Evolutionary conservation across 345 rosid species (phyloP).

Genomic region (Aegle marmelos): DNA sequence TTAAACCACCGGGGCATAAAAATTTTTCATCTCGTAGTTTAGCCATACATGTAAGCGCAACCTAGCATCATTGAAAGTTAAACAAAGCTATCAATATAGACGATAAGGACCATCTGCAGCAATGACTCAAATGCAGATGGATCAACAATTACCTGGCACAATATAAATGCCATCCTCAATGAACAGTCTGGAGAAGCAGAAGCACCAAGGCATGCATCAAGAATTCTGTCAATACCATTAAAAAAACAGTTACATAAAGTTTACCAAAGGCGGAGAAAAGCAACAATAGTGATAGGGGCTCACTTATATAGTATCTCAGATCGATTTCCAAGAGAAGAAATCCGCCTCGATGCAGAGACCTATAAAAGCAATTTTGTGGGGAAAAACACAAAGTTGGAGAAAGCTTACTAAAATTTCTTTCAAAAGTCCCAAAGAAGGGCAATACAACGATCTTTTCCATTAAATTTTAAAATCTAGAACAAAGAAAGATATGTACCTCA

Average conservation of each 20-base stretch:
- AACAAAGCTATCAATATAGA: slow-evolving; percentile 3
- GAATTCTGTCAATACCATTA: slow-evolving; percentile 62
- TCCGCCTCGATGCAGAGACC: slow-evolving; percentile 82
- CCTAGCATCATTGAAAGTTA: slow-evolving; percentile 43
- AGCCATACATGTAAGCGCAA: slow-evolving; percentile 97
- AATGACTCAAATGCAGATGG: background rate
- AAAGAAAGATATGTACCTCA: slow-evolving; percentile 53
- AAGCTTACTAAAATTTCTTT: background rate
- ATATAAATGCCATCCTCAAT: slow-evolving; percentile 79
- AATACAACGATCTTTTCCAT: background rate
- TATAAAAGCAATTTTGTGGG: slow-evolving; percentile 19
- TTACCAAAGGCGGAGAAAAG: slow-evolving; percentile 14
- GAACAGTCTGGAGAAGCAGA: slow-evolving; percentile 96
- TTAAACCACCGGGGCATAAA: slow-evolving; percentile 55
- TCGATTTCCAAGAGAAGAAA: slow-evolving; percentile 64
- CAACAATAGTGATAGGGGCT: slow-evolving; percentile 21
- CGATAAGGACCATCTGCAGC: background rate
- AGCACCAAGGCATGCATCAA: slow-evolving; percentile 85
- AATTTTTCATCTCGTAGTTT: slow-evolving; percentile 89
- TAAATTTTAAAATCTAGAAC: background rate
- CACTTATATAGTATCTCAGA: slow-evolving; percentile 83
- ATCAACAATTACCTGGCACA: slow-evolving; percentile 57
- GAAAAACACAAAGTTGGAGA: slow-evolving; percentile 12
- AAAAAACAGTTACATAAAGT: slow-evolving; percentile 25
- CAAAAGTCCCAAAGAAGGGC: background rate